phyloP scores from a whole-genome alignment of 345 rosid species.

The Gossypium bickii region DNA sequence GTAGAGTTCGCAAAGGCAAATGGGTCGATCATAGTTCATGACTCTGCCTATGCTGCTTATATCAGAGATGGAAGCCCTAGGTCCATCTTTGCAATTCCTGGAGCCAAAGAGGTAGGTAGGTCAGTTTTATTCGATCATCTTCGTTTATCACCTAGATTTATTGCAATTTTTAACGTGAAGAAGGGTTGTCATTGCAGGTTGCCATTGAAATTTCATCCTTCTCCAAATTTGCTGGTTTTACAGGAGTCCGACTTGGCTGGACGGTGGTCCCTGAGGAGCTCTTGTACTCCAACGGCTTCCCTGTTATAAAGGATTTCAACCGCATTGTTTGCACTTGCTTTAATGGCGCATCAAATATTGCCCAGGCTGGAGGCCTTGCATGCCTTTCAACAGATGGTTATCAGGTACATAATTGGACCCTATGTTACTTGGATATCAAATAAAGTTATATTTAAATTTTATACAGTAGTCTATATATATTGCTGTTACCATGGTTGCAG shows the following conservation, averaged over 20 bases:
- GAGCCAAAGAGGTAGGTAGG: conserved; percentile 67
- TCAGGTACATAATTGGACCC: conserved; percentile 30
- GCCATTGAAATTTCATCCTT: conserved; percentile 83
- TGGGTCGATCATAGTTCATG: conserved; percentile 62
- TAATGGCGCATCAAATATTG: conserved; percentile 76
- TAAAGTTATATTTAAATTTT: too few species aligned
- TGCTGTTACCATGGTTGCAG: conserved; percentile 16
- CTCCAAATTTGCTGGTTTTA: conserved; percentile 83
- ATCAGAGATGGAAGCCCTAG: conserved; percentile 62
- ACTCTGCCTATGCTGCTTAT: conserved; percentile 73
- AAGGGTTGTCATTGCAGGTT: conserved; percentile 35
- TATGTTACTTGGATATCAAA: not conserved
- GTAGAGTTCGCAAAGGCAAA: conserved; percentile 63
- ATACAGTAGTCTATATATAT: too few species aligned
- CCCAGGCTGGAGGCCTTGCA: conserved; percentile 75
- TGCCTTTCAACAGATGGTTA: conserved; percentile 60
- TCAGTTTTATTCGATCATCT: not conserved
- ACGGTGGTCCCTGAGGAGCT: conserved; percentile 75
- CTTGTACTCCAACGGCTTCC: conserved; percentile 55
- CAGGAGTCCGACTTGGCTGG: conserved; percentile 92
- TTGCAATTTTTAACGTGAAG: not conserved
- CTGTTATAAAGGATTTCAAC: conserved; percentile 56
- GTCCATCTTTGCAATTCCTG: conserved; percentile 80
- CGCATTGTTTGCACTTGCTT: conserved; percentile 77
- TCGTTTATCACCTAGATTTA: not conserved